Base-by-base conservation (phyloP, 225 moss, liverwort and hornwort species). In the Climacium dendroides region DNA sequence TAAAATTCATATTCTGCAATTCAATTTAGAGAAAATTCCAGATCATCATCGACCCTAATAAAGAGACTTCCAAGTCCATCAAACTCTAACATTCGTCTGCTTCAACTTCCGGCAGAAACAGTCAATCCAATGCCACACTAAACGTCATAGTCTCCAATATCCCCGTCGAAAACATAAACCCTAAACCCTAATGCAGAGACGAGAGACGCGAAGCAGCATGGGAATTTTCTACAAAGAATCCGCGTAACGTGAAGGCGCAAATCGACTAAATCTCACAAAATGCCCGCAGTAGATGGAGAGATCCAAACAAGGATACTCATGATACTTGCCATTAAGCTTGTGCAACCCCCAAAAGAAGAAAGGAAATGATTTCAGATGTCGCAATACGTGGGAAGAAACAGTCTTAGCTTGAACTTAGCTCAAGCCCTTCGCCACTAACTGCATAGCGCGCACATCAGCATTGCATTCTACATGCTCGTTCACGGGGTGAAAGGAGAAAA, bases 361-460 rank as follows among this genome's bases (percentile, higher is more conserved):
- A 20, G 20, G n/a, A 6, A 66, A n/a, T n/a, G 35, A 35, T 65
- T 65, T 65, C 65, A 20, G 35, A 65, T 20, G 11, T 65, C 20
- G 65, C 19, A 65, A 65, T 65, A 65, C 19, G 19, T 35, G 19
- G 65, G 35, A 65, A 11, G 66, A 66, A 20, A n/a, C 23, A 69
- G 39, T 39, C 23, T 24, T 13, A 7, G 24, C 39, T 39, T 13
- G 39, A 39, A 11, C n/a, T 66, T n/a, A 66, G 66, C n/a, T 66
- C 20, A 20, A n/a, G n/a, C 66, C 88, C 69, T 94, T 69, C 79
- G 86, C 92, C 41, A 94, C 91, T 74, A 94, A 87, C 76, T 90
- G 59, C 78, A 79, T 79, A 30, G 80, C 79, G 66, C 87, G 85
- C 65, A 90, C 88, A 83, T 88, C 89, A 54, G 83, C 90, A 82